phyloP scores from a whole-genome alignment of 2,329 filamentous ascomycete species.

The Fusarium armeniacum region DNA sequence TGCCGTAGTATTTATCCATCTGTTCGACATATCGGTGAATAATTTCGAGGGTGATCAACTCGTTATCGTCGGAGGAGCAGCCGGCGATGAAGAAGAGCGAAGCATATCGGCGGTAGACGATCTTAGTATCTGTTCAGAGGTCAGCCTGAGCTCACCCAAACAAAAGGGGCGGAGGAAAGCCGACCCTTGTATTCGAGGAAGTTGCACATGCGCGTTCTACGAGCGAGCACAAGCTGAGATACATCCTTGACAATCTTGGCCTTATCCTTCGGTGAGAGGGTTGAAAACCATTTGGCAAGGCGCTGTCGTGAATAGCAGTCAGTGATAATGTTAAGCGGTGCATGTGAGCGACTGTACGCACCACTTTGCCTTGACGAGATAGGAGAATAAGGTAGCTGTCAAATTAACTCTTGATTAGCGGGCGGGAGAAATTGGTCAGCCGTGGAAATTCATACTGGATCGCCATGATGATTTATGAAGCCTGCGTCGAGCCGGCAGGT shows the following conservation, averaged over 20 bases:
- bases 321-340: constrained; percentile 34
- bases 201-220: constrained; percentile 99
- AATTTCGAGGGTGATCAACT: constrained; percentile 97
- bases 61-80: constrained; percentile 96
- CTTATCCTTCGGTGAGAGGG: constrained; percentile 96
- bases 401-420: constrained; percentile 44
- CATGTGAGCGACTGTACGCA: constrained; percentile 66
- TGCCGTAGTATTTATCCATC: constrained; percentile 99
- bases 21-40: constrained; percentile 99
- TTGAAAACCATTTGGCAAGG: constrained; percentile 99
- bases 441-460: constrained; percentile 58
- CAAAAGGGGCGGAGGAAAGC: constrained; percentile 36
- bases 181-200: constrained; percentile 99
- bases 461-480: constrained; percentile 56
- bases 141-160: constrained; percentile 25
- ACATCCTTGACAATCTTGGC: constrained; percentile 99
- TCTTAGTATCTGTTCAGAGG: constrained; percentile 83
- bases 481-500: constrained; percentile 44
- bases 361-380: constrained; percentile 98
- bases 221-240: constrained; percentile 94
- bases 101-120: constrained; percentile 98
- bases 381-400: constrained; percentile 95
- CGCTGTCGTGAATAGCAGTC: constrained; percentile 70
- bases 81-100: constrained; percentile 99
- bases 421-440: constrained; percentile 13